Evolutionary conservation across 192 early-diverging fungal species (phyloP).

Genomic region (Coemansia sp.): DNA sequence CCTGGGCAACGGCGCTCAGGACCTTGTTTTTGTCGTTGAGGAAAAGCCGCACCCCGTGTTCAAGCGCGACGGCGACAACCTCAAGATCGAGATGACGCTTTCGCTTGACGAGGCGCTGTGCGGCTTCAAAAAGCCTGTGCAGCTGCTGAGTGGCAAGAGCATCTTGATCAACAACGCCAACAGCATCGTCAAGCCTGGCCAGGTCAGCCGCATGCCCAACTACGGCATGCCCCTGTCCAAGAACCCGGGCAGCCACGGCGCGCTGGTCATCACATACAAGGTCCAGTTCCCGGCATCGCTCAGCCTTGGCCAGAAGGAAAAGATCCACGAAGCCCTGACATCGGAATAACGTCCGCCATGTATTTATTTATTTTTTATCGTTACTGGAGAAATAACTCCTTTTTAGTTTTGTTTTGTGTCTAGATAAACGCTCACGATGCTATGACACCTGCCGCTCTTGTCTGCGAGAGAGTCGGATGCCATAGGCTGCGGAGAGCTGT

Average conservation of each 20-base stretch:
- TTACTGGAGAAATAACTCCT: too few species aligned
- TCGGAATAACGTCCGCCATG: constrained; percentile 4
- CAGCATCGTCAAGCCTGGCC: constrained; percentile 68
- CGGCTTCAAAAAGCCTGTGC: constrained; percentile 74
- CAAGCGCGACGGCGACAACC: constrained; percentile 86
- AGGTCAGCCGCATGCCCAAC: constrained; percentile 68
- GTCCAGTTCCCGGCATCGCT: constrained; percentile 78
- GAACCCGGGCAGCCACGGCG: constrained; percentile 77
- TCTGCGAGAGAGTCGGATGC: too few species aligned
- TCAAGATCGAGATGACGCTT: constrained; percentile 65
- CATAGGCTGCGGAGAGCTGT: too few species aligned
- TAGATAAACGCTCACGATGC: too few species aligned
- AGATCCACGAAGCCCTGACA: constrained; percentile 51
- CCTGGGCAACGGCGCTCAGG: constrained; percentile 75
- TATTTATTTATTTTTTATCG: not conserved
- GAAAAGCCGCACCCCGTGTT: constrained; percentile 88
- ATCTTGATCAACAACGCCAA: constrained; percentile 65
- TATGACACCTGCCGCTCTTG: too few species aligned
- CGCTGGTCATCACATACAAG: constrained; percentile 77
- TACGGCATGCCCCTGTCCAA: constrained; percentile 97
- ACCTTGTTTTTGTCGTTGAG: constrained; percentile 92
- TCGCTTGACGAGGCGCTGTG: constrained; percentile 72
- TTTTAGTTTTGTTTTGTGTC: too few species aligned
- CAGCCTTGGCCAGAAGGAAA: constrained; percentile 70
- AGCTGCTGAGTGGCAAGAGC: constrained; percentile 73